These are phyloP conservation scores for Priceomyces castillae DNA, from an alignment of 805 yeast species.

Conservation along the genomic window DNA sequence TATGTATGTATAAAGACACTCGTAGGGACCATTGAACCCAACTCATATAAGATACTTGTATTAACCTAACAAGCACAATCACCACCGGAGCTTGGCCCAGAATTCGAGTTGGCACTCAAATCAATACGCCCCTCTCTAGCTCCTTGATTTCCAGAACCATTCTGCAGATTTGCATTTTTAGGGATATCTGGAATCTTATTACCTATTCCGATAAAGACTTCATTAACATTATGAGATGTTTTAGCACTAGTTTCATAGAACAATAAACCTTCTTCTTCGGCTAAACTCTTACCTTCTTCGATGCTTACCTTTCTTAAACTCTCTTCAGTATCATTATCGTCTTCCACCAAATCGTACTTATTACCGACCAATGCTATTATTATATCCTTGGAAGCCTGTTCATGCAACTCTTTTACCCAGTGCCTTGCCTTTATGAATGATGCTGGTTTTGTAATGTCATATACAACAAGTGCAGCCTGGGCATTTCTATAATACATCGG, in stretches of 20 bases:
- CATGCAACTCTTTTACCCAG: constrained; percentile 95
- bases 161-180: constrained; percentile 7
- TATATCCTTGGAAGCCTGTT: constrained; percentile 90
- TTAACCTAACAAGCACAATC: constrained; percentile 20
- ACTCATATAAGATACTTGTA: too few species aligned
- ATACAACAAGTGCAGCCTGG: constrained; percentile 93
- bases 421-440: constrained; percentile 94
- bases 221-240: constrained; percentile 83
- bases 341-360: constrained; percentile 75
- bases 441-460: constrained; percentile 92
- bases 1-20: background rate
- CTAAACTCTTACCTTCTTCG: constrained; percentile 83
- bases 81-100: constrained; percentile 9
- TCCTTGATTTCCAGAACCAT: constrained; percentile 11
- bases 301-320: constrained; percentile 71
- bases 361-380: constrained; percentile 93
- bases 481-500: constrained; percentile 98
- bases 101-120: constrained; percentile 20
- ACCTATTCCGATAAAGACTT: constrained; percentile 88
- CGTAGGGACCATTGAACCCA: background rate
- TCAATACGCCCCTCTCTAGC: constrained; percentile 34
- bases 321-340: constrained; percentile 48
- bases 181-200: constrained; percentile 64
- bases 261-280: constrained; percentile 85
- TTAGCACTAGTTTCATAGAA: constrained; percentile 96